Evolutionary conservation across 2,329 filamentous ascomycete genomes (phyloP).

Genomic region (Fonsecaea monophora): DNA sequence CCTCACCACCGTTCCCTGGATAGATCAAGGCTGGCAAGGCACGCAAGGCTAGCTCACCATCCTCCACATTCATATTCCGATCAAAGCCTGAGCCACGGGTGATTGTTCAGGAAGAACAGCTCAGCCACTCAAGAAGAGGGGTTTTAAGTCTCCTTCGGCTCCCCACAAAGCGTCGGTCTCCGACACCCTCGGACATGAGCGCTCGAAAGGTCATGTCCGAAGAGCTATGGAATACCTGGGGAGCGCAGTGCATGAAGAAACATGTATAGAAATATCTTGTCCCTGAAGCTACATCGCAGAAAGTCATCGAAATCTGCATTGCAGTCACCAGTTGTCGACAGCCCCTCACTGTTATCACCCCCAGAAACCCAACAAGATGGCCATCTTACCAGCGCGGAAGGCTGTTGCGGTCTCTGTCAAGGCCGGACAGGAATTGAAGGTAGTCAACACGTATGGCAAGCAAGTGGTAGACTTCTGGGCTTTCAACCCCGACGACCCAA

Average conservation of each 20-base stretch:
- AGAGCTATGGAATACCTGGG: background rate
- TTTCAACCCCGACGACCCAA: slow-evolving; percentile 47
- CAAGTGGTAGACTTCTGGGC: slow-evolving; percentile 60
- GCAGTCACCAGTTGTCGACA: background rate
- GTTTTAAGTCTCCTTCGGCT: background rate
- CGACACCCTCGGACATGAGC: background rate
- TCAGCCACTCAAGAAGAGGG: background rate
- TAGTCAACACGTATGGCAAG: slow-evolving; percentile 57
- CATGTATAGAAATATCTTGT: background rate
- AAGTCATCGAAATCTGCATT: background rate
- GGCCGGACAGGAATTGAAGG: slow-evolving; percentile 51
- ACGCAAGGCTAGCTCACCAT: background rate
- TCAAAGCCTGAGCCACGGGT: background rate
- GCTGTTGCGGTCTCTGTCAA: slow-evolving; percentile 50
- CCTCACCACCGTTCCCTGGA: too few species aligned
- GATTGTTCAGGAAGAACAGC: background rate
- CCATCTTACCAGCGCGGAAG: slow-evolving; percentile 52
- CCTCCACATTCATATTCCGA: background rate
- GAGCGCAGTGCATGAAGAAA: background rate
- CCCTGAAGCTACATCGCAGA: too few species aligned
- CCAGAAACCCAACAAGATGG: slow-evolving; percentile 5
- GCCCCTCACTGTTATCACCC: background rate
- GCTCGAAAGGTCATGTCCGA: background rate
- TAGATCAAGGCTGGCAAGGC: too few species aligned
- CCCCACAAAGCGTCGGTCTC: background rate